Evolutionary conservation across 768 basidiomycete genomes (phyloP), one percentile per base, ranked within the genome.

Genomic region (Auriculariales sp.): DNA sequence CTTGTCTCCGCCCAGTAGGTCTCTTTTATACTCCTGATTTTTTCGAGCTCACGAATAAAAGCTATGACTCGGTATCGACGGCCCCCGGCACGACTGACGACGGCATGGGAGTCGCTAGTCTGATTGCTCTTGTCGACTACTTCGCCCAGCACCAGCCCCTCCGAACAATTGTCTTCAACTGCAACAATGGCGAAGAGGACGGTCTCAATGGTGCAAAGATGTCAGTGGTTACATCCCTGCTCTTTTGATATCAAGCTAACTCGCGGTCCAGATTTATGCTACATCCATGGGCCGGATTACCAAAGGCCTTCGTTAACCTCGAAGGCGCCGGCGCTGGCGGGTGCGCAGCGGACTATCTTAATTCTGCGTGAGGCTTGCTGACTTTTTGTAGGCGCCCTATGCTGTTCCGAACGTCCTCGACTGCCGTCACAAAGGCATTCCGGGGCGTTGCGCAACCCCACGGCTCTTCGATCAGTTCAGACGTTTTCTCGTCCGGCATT

Each of bases 291-390:
- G 72, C 79, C 0, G 74, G 74, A 27, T 60, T 81, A 22, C 71
- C 76, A 0, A 70, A 76, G 25, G 72, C 72, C 1, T 91, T 91
- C 63, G 66, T 91, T 33, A 91, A 90, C 55, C 70, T 91, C 5
- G 88, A 91, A 62, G 87, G 88, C 12, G 85, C 86, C 3, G 77
- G 79, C 12, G 71, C 79, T 1, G 87, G 85, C 58, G 84, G 86
- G 83, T 84, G 56, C 47, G 73, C 58, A 3, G 15, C 11, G 12
- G 3, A 30, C 27, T 17, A 57, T 39, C 56, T 22, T 31, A 2
- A 50, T 12, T 24, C 50, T 9, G 9, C 22, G 39, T 14, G 25
- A 25, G n/a, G n/a, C 11, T 14, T 32, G 12, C 12, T 42, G 28
- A 25, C 45, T 15, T 35, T 22, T 14, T 11, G 3, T 53, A 86